Base-by-base conservation (phyloP, 1,284 basidiomycete genomes). In the Gymnopus androsaceus region DNA sequence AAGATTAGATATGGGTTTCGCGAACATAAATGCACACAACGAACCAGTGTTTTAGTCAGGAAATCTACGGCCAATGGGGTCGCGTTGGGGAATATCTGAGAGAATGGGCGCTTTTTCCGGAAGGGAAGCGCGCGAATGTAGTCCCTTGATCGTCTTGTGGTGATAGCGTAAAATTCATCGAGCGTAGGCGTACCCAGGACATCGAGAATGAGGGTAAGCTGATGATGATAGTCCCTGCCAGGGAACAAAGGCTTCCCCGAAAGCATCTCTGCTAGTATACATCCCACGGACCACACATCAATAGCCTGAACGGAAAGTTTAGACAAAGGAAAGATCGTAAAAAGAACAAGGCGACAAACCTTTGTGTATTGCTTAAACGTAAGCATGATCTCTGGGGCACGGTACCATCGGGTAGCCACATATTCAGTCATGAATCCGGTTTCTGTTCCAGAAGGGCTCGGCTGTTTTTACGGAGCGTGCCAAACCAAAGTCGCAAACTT, bases 351-450 rank as follows among this genome's bases (percentile, higher is more conserved):
- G 62, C 38, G 41, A 21, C 41, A 25, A 25, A 89, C 91, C 75
- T 95, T 95, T 55, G 93, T 95, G 75, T 97, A 97, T 72, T 95
- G 91, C 69, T 95, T 94, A 79, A 97, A 96, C 3, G 94, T 95
- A 57, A 97, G 80, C 95, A 97, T 96, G 73, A 96, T 94, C 71
- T 96, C 94, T 1, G 94, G 94, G 0, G 94, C 94, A 40, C 95
- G 85, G 67, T 96, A 96, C 94, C 90, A 93, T 60, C 89, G 79
- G 12, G 94, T 97, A 4, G 95, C 94, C 44, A 97, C 94, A 67
- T 96, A 95, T 85, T 93, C 89, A 0, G 93, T 95, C 93, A 95
- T 95, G 75, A 94, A 94, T 0, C 92, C 92, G 0, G 87, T 91
- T 66, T 90, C 90, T 4, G 88, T 93, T 31, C 90, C 90, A 27